phyloP scores from a whole-genome alignment of 1,284 basidiomycete genomes.

The Erythrobasidium hasegawianum region DNA sequence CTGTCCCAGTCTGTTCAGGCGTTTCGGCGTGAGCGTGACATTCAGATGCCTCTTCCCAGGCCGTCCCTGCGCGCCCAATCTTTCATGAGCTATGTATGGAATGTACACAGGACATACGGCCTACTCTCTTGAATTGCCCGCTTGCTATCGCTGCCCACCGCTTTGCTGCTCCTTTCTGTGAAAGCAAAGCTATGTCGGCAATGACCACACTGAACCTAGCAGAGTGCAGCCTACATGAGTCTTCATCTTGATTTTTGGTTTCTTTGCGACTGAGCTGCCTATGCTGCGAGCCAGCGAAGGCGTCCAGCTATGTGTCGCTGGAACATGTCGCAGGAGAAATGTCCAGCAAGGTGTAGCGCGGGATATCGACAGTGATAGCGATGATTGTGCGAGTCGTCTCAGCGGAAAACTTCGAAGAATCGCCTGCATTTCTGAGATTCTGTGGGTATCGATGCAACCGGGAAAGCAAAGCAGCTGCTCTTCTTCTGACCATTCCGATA shows the following conservation, averaged over 20 bases:
- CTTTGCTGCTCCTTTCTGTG: slow-evolving; percentile 35
- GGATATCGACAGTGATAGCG: no score
- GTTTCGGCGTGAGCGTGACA: slow-evolving; percentile 20
- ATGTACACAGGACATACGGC: neutral
- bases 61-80: slow-evolving; percentile 9
- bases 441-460: no score
- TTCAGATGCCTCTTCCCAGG: slow-evolving; percentile 36
- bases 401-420: no score
- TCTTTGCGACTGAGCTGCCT: neutral
- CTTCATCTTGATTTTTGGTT: slow-evolving; percentile 32
- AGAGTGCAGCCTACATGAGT: slow-evolving; percentile 22
- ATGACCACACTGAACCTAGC: neutral
- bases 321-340: no score
- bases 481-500: no score
- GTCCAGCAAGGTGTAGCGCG: no score
- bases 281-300: neutral
- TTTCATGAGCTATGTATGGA: neutral
- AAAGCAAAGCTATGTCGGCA: neutral
- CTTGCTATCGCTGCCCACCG: slow-evolving; percentile 25
- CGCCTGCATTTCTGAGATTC: no score
- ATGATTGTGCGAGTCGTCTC: no score
- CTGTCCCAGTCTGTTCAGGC: slow-evolving; percentile 22
- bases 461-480: no score
- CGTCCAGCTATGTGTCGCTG: neutral
- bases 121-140: slow-evolving; percentile 31